Percentiles rank a stretch among this genome's conserved stretches.
Conservation (phyloP, 2,329 filamentous ascomycete genomes). For the Cladosporium sp. region DNA sequence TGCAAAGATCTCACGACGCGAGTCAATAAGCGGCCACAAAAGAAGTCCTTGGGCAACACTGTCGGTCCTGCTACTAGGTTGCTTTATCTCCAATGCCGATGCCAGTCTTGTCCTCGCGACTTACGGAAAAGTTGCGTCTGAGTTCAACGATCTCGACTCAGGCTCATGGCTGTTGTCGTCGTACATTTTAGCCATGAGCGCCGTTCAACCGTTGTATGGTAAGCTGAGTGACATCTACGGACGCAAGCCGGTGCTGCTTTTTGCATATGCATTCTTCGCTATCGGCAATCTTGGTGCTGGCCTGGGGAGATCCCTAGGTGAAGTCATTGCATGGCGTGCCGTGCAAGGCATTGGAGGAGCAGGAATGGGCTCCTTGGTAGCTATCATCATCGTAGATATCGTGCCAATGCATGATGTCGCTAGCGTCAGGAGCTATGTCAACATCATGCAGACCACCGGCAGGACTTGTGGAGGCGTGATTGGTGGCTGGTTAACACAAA, state of each 20-base stretch:
- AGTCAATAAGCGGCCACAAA: conserved; percentile 13
- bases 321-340: conserved; percentile 40
- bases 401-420: conserved; percentile 27
- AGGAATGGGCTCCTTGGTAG: conserved; percentile 42
- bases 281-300: conserved; percentile 40
- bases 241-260: conserved; percentile 37
- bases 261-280: conserved; percentile 39
- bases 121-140: conserved; percentile 50
- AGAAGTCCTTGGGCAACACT: conserved; percentile 24
- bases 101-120: conserved; percentile 63
- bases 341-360: conserved; percentile 46
- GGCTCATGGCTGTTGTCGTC: conserved; percentile 44
- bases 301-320: conserved; percentile 38
- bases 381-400: conserved; percentile 41
- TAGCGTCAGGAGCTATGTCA: conserved; percentile 48
- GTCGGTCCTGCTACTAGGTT: conserved; percentile 41
- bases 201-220: conserved; percentile 41
- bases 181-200: conserved; percentile 41
- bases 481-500: conserved; percentile 59
- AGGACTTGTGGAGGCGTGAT: conserved; percentile 51
- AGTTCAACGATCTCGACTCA: conserved; percentile 39
- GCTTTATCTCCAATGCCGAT: conserved; percentile 65
- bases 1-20: conserved; percentile 13
- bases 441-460: conserved; percentile 48
- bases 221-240: conserved; percentile 45